A percentile compares a stretch with the other conserved stretches of the same genome.
Conservation (phyloP, 2,329 filamentous ascomycete species). For the Curvularia sp. region DNA sequence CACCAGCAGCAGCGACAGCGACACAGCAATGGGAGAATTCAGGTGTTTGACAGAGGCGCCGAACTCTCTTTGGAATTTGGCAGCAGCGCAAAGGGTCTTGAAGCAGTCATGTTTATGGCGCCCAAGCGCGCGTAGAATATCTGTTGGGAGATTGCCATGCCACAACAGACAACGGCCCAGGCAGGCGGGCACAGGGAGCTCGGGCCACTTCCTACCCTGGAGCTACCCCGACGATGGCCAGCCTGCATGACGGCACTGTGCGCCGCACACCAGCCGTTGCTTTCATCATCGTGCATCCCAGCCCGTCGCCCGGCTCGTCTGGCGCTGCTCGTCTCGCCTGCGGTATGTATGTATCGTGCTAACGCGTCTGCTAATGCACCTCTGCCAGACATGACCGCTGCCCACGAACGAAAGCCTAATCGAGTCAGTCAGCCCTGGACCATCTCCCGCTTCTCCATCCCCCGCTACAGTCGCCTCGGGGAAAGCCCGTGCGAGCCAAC, state of each 20-base stretch:
- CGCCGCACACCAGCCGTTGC: constrained; percentile 15
- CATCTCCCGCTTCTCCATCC: background rate
- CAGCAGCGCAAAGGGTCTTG: background rate
- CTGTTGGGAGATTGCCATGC: constrained; percentile 28
- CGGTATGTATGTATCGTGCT: background rate
- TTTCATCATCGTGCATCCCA: constrained; percentile 11
- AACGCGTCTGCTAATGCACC: background rate
- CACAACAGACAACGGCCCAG: constrained; percentile 16
- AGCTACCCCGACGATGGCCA: constrained; percentile 7
- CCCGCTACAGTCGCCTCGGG: background rate
- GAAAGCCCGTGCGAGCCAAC: constrained; percentile 1
- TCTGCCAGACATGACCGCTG: background rate
- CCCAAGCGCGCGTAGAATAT: constrained; percentile 16
- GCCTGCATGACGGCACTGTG: constrained; percentile 11
- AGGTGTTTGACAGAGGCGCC: background rate
- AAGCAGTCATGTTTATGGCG: background rate
- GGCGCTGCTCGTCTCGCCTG: background rate
- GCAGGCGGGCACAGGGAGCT: constrained; percentile 19
- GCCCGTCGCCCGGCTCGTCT: constrained; percentile 4
- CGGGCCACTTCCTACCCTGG: constrained; percentile 15
- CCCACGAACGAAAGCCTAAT: background rate
- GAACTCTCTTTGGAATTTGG: background rate
- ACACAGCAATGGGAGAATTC: constrained; percentile 19
- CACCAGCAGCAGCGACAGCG: background rate
- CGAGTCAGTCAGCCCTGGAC: constrained; percentile 3